phyloP scores from a whole-genome alignment of 768 basidiomycete species.

The Roridomyces roridus region DNA sequence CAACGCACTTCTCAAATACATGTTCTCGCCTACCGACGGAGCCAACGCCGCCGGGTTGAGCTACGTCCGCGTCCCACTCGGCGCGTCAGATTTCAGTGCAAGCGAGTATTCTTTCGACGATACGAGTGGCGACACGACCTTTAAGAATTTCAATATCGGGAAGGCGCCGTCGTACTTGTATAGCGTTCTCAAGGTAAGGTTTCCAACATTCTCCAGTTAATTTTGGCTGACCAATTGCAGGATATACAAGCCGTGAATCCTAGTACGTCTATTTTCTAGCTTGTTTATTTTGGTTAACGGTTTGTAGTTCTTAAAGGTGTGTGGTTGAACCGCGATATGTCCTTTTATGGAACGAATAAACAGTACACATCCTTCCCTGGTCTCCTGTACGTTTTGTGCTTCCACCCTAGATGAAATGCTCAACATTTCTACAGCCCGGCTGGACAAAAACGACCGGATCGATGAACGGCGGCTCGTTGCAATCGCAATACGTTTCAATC shows the following conservation, averaged over 20 bases:
- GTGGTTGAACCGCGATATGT: slow-evolving; percentile 24
- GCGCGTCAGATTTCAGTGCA: slow-evolving; percentile 77
- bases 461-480: slow-evolving; percentile 71
- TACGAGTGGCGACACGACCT: slow-evolving; percentile 62
- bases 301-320: slow-evolving; percentile 29
- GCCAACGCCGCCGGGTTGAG: slow-evolving; percentile 65
- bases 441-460: slow-evolving; percentile 79
- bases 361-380: slow-evolving; percentile 71
- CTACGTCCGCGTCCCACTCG: slow-evolving; percentile 61
- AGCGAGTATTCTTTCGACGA: slow-evolving; percentile 49
- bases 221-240: no score
- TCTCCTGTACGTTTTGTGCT: slow-evolving; percentile 67
- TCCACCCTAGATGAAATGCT: no score
- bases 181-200: slow-evolving; percentile 48
- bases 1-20: slow-evolving; percentile 58
- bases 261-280: neutral
- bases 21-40: slow-evolving; percentile 69
- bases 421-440: slow-evolving; percentile 59
- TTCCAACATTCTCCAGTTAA: no score
- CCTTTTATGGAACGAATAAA: neutral
- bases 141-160: slow-evolving; percentile 62
- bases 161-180: slow-evolving; percentile 68
- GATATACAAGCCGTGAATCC: slow-evolving; percentile 68
- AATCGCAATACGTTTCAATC: slow-evolving; percentile 44
- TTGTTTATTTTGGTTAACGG: neutral